Evolutionary conservation across 148 eudicot species (phyloP).

Genomic region (Camellia lanceoleosa): DNA sequence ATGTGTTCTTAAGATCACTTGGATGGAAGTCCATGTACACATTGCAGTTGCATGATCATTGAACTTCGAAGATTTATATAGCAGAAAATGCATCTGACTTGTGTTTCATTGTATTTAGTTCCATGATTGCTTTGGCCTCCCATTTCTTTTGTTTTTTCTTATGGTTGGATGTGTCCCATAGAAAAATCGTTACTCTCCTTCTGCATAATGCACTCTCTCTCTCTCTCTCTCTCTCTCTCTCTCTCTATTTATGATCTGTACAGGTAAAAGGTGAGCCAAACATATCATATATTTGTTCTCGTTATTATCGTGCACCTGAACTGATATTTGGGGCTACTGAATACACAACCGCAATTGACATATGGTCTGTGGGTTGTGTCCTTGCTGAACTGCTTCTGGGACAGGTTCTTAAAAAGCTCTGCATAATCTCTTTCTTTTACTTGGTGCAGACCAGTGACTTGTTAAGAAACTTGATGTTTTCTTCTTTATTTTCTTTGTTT

Average conservation of each 20-base stretch:
- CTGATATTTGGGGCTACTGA: slow-evolving; percentile 57
- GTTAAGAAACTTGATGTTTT: neutral
- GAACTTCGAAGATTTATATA: neutral
- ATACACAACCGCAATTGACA: slow-evolving; percentile 51
- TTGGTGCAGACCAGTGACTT: neutral
- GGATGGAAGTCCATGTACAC: neutral
- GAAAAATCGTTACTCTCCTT: no score
- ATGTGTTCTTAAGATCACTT: neutral
- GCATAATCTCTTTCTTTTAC: neutral
- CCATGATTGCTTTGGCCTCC: neutral
- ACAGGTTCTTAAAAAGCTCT: slow-evolving; percentile 26
- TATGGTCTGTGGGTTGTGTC: slow-evolving; percentile 54
- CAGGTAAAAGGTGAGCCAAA: slow-evolving; percentile 63
- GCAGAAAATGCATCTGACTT: neutral
- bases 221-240: neutral
- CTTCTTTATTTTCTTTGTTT: neutral
- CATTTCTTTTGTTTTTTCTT: no score
- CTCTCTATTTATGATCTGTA: neutral
- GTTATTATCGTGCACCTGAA: slow-evolving; percentile 56
- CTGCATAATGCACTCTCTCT: neutral
- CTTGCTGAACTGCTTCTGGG: slow-evolving; percentile 57
- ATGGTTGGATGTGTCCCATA: neutral
- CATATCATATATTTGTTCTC: slow-evolving; percentile 51
- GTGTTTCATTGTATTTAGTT: neutral
- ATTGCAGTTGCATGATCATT: neutral